Evolutionary conservation across 176 grass and related monocot genomes (phyloP).

Genomic region (Bolboschoenus planiculmis): DNA sequence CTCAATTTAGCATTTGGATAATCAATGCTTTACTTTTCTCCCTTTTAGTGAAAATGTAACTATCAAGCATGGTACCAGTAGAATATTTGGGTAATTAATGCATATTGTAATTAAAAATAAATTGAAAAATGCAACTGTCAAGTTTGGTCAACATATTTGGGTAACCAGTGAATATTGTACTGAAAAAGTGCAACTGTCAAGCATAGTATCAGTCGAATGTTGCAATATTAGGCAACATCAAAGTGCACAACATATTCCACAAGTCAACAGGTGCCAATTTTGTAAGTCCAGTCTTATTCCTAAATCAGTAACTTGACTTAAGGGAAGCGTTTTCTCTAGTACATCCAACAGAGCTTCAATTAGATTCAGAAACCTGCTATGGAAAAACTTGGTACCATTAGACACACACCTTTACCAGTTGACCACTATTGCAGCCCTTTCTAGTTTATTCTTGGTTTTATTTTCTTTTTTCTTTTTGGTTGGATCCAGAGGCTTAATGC

Average conservation of each 20-base stretch:
- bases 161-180: background rate
- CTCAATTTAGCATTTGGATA: background rate
- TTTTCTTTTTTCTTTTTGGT: background rate
- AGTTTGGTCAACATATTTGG: background rate
- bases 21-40: background rate
- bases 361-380: background rate
- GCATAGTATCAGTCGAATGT: too few species aligned
- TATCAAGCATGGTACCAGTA: background rate
- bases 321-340: background rate
- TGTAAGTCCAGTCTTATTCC: background rate
- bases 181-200: background rate
- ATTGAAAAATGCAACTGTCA: background rate
- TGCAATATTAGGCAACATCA: background rate
- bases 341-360: background rate
- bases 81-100: background rate
- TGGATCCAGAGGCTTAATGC: background rate
- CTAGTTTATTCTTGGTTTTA: background rate
- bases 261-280: background rate
- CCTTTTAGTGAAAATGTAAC: background rate
- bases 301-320: background rate
- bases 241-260: background rate
- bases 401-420: background rate
- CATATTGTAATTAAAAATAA: background rate
- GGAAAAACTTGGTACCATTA: background rate
- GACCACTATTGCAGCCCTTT: background rate